phyloP scores from a whole-genome alignment of 495 filamentous ascomycete genomes.

The Penicillium salamii region DNA sequence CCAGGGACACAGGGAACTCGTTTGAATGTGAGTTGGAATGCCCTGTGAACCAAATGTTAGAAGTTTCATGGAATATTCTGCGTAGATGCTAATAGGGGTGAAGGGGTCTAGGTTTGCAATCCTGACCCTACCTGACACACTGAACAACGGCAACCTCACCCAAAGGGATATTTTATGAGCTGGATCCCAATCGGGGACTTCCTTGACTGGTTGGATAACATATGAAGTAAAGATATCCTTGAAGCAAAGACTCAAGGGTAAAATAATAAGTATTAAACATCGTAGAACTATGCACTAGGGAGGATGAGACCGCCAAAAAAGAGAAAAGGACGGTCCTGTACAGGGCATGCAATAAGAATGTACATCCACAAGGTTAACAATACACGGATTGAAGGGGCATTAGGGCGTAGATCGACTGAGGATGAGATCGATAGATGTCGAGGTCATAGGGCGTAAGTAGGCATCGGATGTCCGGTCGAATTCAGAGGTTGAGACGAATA shows the following conservation, averaged over 20 bases:
- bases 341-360: slow-evolving; percentile 24
- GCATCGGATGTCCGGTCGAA: slow-evolving; percentile 15
- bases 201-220: background rate
- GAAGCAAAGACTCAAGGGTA: slow-evolving; percentile 6
- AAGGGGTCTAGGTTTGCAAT: background rate
- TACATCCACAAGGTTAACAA: slow-evolving; percentile 29
- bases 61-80: no score
- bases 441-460: slow-evolving; percentile 25
- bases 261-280: slow-evolving; percentile 32
- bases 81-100: no score
- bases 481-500: slow-evolving; percentile 4
- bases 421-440: slow-evolving; percentile 8
- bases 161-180: no score
- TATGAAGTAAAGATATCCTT: slow-evolving; percentile 10
- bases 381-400: slow-evolving; percentile 23
- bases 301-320: slow-evolving; percentile 13
- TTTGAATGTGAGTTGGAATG: slow-evolving; percentile 5
- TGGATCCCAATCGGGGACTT: no score
- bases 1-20: background rate
- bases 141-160: no score
- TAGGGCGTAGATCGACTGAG: slow-evolving; percentile 23
- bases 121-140: no score
- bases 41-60: background rate
- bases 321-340: slow-evolving; percentile 21
- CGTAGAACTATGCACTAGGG: slow-evolving; percentile 24